phyloP scores from a whole-genome alignment of 164 flowering plant species.

The Magnolia sinica region DNA sequence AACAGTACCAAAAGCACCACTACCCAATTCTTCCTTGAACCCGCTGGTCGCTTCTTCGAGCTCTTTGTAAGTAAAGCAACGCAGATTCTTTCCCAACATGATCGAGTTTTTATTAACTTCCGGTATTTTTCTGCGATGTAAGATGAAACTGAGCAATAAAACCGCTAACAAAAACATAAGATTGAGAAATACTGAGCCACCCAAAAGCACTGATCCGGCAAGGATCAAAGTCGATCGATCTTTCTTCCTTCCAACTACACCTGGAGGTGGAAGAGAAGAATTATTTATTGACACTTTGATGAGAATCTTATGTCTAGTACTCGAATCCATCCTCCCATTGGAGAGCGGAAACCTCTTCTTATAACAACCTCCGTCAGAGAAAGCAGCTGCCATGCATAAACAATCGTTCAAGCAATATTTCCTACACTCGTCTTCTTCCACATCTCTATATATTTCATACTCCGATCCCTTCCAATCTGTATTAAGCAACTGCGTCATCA shows the following conservation, averaged over 20 bases:
- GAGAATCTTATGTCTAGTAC: slow-evolving; percentile 7
- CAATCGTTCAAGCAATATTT: slow-evolving; percentile 22
- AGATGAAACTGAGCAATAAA: background rate
- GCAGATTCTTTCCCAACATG: background rate
- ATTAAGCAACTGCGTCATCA: slow-evolving; percentile 7
- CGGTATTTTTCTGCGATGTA: background rate
- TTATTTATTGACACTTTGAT: slow-evolving; percentile 11
- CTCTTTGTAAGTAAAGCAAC: slow-evolving; percentile 19
- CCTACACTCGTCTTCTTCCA: slow-evolving; percentile 6
- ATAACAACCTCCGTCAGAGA: slow-evolving; percentile 11
- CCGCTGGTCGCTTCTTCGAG: slow-evolving; percentile 20
- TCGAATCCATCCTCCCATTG: slow-evolving; percentile 9
- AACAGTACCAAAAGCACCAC: slow-evolving; percentile 15
- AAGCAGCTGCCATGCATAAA: slow-evolving; percentile 16
- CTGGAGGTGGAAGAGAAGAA: slow-evolving; percentile 23
- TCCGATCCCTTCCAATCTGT: slow-evolving; percentile 14
- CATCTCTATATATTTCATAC: background rate
- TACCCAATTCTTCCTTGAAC: slow-evolving; percentile 17
- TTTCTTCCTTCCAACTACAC: slow-evolving; percentile 21
- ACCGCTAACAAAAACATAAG: background rate
- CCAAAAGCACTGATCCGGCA: slow-evolving; percentile 2
- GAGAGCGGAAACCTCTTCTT: slow-evolving; percentile 20
- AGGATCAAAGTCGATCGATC: background rate
- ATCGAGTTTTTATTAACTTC: background rate
- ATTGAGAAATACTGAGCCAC: slow-evolving; percentile 9